A percentile compares a stretch with the other conserved stretches of the same genome.
Conservation (phyloP, 1,139 yeast genomes). For the Pichiaceae sp. region DNA sequence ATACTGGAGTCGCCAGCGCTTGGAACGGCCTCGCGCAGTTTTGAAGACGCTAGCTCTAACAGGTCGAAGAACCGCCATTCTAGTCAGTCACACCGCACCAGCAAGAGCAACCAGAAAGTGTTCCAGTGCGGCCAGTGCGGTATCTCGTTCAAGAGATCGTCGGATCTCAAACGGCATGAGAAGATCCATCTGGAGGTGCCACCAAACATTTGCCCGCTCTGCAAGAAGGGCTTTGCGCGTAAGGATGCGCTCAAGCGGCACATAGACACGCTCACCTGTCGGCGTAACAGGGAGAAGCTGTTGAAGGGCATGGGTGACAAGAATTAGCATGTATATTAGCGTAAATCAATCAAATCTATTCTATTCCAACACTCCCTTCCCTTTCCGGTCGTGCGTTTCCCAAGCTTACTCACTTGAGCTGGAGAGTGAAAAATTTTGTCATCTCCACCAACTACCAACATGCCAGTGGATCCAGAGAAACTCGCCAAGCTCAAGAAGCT, state of each 20-base stretch:
- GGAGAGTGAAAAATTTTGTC: not conserved
- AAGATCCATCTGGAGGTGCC: slow-evolving; percentile 34
- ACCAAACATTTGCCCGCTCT: slow-evolving; percentile 62
- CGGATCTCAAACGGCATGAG: slow-evolving; percentile 61
- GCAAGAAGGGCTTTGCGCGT: slow-evolving; percentile 78
- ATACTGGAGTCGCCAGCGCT: slow-evolving; percentile 3
- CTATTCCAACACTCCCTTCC: no score
- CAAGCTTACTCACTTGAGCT: no score
- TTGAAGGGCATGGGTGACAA: slow-evolving; percentile 10
- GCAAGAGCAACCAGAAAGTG: not conserved
- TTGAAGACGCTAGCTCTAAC: not conserved
- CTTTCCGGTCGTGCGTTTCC: no score
- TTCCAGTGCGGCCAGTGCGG: slow-evolving; percentile 36
- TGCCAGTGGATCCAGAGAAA: slow-evolving; percentile 86
- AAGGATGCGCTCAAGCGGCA: slow-evolving; percentile 75
- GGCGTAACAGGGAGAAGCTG: slow-evolving; percentile 51
- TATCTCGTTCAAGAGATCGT: slow-evolving; percentile 51
- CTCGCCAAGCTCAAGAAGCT: slow-evolving; percentile 77
- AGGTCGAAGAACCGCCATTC: not conserved
- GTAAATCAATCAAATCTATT: no score
- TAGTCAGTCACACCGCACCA: not conserved
- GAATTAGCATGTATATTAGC: not conserved
- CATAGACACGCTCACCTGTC: slow-evolving; percentile 64
- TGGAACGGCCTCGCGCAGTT: not conserved
- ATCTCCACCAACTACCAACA: slow-evolving; percentile 16